These are phyloP conservation scores for Colletotrichum lindemuthianum DNA, from an alignment of 2,329 filamentous ascomycete genomes.

Conservation along the genomic window DNA sequence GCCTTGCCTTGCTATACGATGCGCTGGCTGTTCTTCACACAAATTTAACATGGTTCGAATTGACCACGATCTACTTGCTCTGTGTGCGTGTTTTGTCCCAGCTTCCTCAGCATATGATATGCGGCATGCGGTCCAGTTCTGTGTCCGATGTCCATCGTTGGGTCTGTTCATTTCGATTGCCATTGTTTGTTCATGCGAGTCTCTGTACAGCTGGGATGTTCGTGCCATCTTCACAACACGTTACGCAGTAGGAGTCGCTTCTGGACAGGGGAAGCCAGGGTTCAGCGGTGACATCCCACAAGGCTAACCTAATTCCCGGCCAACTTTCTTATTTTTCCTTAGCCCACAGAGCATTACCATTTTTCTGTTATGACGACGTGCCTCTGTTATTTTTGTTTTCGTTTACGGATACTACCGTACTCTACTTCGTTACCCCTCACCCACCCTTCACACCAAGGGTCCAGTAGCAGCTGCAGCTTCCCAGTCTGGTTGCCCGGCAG, in stretches of 20 bases:
- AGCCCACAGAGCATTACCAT: neutral
- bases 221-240: constrained; percentile 4
- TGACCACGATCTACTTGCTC: too few species aligned
- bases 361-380: constrained; percentile 1
- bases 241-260: neutral
- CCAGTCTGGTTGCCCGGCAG: constrained; percentile 24
- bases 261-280: neutral
- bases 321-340: neutral
- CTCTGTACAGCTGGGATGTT: constrained; percentile 16
- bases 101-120: too few species aligned
- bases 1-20: too few species aligned
- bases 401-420: too few species aligned
- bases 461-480: too few species aligned
- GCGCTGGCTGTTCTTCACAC: constrained; percentile 1
- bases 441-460: too few species aligned
- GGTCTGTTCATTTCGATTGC: constrained; percentile 29
- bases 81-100: too few species aligned
- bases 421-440: too few species aligned
- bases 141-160: neutral
- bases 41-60: too few species aligned
- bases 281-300: constrained; percentile 13
- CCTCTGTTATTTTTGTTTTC: constrained; percentile 23
- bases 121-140: too few species aligned
- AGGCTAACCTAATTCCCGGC: neutral
- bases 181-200: constrained; percentile 35